Conservation (phyloP, 257 asterid species). For the Gentiana dahurica region DNA sequence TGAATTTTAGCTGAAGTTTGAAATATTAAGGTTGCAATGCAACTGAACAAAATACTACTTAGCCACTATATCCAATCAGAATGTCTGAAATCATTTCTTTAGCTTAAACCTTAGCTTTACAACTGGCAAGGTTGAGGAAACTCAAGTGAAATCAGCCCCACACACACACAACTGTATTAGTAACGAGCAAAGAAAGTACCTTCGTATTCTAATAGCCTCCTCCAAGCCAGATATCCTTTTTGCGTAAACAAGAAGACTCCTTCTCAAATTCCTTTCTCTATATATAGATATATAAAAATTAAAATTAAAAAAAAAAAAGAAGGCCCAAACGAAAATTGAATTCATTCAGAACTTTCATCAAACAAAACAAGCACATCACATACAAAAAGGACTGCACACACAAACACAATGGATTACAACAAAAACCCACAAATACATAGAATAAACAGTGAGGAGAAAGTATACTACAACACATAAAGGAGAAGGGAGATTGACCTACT, state of each 20-base stretch:
- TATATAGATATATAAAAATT: conserved; percentile 3
- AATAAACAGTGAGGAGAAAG: not conserved
- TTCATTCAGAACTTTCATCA: not conserved
- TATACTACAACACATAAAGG: not conserved
- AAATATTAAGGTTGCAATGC: no score
- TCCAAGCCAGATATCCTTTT: conserved; percentile 78
- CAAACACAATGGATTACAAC: not conserved
- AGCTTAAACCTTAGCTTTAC: not conserved
- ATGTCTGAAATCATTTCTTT: no score
- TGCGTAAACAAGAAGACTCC: conserved; percentile 42
- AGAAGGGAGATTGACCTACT: conserved; percentile 21
- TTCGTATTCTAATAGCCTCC: conserved; percentile 73
- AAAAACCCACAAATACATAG: not conserved
- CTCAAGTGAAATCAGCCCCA: not conserved
- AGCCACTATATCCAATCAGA: no score
- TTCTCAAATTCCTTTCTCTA: conserved; percentile 26
- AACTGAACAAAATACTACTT: no score
- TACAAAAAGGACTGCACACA: no score
- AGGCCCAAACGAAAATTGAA: conserved; percentile 5
- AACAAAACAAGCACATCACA: not conserved
- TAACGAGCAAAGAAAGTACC: conserved; percentile 21
- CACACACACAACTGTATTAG: not conserved
- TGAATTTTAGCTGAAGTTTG: no score
- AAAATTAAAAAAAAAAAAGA: conserved; percentile 14
- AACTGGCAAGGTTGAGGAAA: not conserved